A percentile compares a stretch with the other conserved stretches of the same genome.
Conservation (phyloP, 192 early-diverging fungal species). For the Backusella circina region DNA sequence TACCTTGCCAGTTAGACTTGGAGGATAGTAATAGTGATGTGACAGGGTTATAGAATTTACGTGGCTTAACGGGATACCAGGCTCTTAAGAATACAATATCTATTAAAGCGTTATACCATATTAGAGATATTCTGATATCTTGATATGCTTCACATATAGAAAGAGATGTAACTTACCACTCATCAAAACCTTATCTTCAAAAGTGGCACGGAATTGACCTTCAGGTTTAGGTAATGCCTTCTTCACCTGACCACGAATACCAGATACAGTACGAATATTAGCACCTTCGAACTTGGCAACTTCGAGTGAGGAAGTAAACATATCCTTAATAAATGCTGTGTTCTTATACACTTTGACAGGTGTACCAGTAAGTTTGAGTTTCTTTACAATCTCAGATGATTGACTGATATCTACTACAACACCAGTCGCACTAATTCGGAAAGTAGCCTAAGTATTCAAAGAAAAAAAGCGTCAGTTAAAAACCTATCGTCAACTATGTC, state of each 20-base stretch:
- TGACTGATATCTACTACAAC: conserved; percentile 92
- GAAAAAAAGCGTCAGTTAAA: neutral
- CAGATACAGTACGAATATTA: conserved; percentile 90
- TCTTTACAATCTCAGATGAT: conserved; percentile 95
- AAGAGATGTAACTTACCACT: conserved; percentile 53
- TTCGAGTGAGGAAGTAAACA: conserved; percentile 95
- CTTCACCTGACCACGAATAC: conserved; percentile 97
- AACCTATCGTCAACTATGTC: neutral
- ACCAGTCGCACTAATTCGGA: conserved; percentile 97
- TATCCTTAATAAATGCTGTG: conserved; percentile 96
- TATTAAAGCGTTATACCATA: conserved; percentile 29
- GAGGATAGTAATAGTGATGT: conserved; percentile 79
- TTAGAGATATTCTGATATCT: neutral
- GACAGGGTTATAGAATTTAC: conserved; percentile 97
- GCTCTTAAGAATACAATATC: conserved; percentile 98
- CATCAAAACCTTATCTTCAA: conserved; percentile 97
- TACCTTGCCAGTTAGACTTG: conserved; percentile 81
- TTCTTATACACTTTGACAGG: conserved; percentile 96
- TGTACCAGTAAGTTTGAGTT: conserved; percentile 94
- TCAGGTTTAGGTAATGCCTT: conserved; percentile 80
- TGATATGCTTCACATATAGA: neutral
- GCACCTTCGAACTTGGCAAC: conserved; percentile 99
- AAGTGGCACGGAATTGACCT: conserved; percentile 94
- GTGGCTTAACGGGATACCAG: conserved; percentile 95
- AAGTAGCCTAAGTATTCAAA: conserved; percentile 42